Percentiles rank a stretch among this genome's conserved stretches.
phyloP scores from a whole-genome alignment of 306 rosid genomes.

The Betula pendula region DNA sequence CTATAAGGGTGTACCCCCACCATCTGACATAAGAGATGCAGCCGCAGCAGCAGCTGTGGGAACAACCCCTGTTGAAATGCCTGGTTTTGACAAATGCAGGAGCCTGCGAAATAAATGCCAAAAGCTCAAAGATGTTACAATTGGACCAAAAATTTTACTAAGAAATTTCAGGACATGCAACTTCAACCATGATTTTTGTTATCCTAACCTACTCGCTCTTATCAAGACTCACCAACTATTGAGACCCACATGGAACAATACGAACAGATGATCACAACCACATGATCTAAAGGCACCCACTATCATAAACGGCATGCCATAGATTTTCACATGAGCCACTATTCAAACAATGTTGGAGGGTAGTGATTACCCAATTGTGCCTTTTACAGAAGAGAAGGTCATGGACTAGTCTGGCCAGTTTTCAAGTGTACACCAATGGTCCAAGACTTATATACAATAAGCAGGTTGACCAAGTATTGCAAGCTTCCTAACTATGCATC shows the following conservation, averaged over 20 bases:
- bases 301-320: not conserved
- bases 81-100: conserved; percentile 89
- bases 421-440: conserved; percentile 5
- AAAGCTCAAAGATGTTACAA: conserved; percentile 12
- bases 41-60: conserved; percentile 97
- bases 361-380: not conserved
- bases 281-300: not conserved
- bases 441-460: not conserved
- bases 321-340: not conserved
- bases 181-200: not conserved
- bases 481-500: not conserved
- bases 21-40: conserved; percentile 93
- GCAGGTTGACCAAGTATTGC: not conserved
- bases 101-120: conserved; percentile 65
- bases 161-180: conserved; percentile 10
- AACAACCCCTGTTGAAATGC: conserved; percentile 90
- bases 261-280: not conserved
- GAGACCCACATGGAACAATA: not conserved
- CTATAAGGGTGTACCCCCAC: conserved; percentile 74
- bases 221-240: not conserved
- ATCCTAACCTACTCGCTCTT: not conserved
- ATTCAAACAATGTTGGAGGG: not conserved
- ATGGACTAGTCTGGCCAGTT: conserved; percentile 1
- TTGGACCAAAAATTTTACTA: conserved; percentile 11
- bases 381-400: not conserved